Evolutionary conservation across 2,329 filamentous ascomycete species (phyloP), one percentile per base, ranked within the genome.

Genomic region (Plenodomus lindquistii): DNA sequence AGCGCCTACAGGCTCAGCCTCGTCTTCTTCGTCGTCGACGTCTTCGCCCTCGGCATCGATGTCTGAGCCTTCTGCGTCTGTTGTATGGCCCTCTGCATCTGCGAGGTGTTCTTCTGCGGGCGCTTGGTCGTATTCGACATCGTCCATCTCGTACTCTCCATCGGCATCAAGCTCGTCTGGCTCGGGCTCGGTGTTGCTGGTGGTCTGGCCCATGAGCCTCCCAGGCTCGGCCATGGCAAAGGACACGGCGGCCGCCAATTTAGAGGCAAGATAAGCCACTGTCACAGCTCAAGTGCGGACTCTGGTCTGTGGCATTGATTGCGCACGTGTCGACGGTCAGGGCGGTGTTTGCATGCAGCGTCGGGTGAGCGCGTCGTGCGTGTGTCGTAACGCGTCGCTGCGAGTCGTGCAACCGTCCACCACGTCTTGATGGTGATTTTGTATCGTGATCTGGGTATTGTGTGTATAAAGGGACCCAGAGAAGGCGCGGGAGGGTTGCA

Each of bases 1-100:
- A 40, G 71, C 70, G 31, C 71, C 71, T 13, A 73, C 71, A 21
- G 70, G 69, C 47, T 73, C 72, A 18, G 79, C 79, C 44, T 75
- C 79, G 35, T 80, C 79, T n/a, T 72, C 72, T 41, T 76, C 83
- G 21, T 77, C 81, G 54, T 85, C 75, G n/a, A 73, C 70, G 40
- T 77, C 74, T 42, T 74, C 72, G 43, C 69, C 70, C 48, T 73
- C 73, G 13, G 69, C 72, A 51, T 75, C 73, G n/a, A 73, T 64
- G 31, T 77, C 74, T 36, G 73, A 74, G 49, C 69, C 70, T 48
- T 71, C 72, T 11, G 69, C 70, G 53, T 75, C 73, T n/a, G 67
- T 71, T 24, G 59, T 63, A 48, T 72, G 58, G 20, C 65, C 69
- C 6, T 69, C 69, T 19, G 48, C 50, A 20, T 69, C 63, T 35